Evolutionary conservation across 2,329 filamentous ascomycete genomes (phyloP), one percentile per base, ranked within the genome.

Genomic region (Xylariaceae sp.): DNA sequence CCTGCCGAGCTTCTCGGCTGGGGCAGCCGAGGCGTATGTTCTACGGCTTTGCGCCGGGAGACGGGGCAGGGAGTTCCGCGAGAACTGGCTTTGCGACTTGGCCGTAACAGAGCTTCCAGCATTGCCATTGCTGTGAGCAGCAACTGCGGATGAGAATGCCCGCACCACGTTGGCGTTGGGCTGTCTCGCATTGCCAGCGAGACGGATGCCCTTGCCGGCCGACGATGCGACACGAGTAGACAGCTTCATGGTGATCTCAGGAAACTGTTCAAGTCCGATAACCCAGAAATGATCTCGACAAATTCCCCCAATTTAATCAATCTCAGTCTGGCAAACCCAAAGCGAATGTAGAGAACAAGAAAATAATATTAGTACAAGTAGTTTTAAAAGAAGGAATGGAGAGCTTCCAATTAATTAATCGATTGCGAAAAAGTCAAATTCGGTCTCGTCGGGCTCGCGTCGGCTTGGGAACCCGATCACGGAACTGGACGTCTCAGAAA

Each of bases 1-100:
- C 75, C 82, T 87, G 68, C 74, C 78, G 64, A 83, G 77, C 17
- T 65, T 61, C 2, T 49, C 57, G 11, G 61, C 15, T 30, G 64
- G 58, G 3, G 63, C 39, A 49, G 67, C 53, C 9, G 67, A 66
- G 45, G 66, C 64, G 60, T 71, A 70, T 37, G 57, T 60, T 59
- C 67, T 66, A 48, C 51, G 60, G 53, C 53, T 52, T 44, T 58
- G 57, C 48, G 48, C 5, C 42, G 60, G 51, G 37, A 18, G 51
- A 9, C 39, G 35, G 51, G 23, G 63, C 42, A 30, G 52, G 37
- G 45, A 34, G 47, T 35, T 48, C 57, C 42, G 55, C n/a, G 51
- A 39, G 8, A 15, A 30, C 50, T 48, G 48, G 18, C 49, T 4
- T 39, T 48, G 56, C 17, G 52, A 42, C 15, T 53, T 58, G 2